Evolutionary conservation across 2,329 filamentous ascomycete genomes (phyloP).

Genomic region (Torrubiellomyces zombiae): DNA sequence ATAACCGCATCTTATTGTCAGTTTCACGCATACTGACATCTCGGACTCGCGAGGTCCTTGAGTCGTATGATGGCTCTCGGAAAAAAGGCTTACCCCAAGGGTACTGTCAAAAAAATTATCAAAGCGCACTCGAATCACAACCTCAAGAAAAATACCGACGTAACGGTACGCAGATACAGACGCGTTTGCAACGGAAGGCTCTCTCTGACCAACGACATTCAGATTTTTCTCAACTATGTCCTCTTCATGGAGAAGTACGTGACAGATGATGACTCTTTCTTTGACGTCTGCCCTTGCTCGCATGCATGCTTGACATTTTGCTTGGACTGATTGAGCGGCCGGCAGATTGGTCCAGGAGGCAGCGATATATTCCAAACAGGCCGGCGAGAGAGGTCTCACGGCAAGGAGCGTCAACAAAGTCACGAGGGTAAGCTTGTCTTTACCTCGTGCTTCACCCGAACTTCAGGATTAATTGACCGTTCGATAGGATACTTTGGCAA

Average conservation of each 20-base stretch:
- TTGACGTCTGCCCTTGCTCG: too few species aligned
- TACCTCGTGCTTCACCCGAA: neutral
- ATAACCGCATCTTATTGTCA: neutral
- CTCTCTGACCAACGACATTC: slow-evolving; percentile 10
- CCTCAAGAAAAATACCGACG: slow-evolving; percentile 72
- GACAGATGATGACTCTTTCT: too few species aligned
- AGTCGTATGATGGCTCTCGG: slow-evolving; percentile 20
- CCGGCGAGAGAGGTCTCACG: slow-evolving; percentile 57
- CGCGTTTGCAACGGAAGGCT: slow-evolving; percentile 6
- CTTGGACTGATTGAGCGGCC: neutral
- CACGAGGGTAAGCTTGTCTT: slow-evolving; percentile 41
- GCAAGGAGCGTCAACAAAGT: slow-evolving; percentile 63
- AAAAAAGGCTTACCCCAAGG: slow-evolving; percentile 67
- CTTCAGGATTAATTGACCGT: slow-evolving; percentile 1
- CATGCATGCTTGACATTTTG: too few species aligned
- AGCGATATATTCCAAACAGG: slow-evolving; percentile 55
- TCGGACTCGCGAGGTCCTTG: neutral
- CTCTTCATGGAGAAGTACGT: slow-evolving; percentile 56
- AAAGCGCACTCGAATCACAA: slow-evolving; percentile 74
- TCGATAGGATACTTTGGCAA: slow-evolving; percentile 45
- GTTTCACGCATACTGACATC: neutral
- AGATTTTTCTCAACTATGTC: slow-evolving; percentile 77
- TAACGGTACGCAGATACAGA: slow-evolving; percentile 39
- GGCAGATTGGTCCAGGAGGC: slow-evolving; percentile 58
- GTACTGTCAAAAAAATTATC: slow-evolving; percentile 73